Base-by-base conservation (phyloP, 495 filamentous ascomycete species). In the Acidiella bohemica region DNA sequence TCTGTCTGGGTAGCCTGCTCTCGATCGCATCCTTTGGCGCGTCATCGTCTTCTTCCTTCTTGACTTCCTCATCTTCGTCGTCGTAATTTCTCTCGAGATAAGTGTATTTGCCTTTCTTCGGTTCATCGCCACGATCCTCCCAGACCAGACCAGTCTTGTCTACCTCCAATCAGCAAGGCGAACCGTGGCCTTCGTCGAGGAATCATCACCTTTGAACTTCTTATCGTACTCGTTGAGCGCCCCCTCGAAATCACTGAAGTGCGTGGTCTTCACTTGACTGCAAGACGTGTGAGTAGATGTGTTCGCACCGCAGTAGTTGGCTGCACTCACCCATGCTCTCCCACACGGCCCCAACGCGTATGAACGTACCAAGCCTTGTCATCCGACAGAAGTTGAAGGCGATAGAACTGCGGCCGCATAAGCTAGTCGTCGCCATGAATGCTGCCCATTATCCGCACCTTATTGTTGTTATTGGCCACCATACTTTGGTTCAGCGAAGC, bases 201-300 rank as follows among this genome's bases (percentile, higher is more conserved):
- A 33, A 8, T 8, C 57, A 90, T 90, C 44, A 72, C 70, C n/a
- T 44, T 74, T 84, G 68, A 93, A 92, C 46, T 82, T 83, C 52
- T 72, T 77, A 22, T 80, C 59, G 40, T 83, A 92, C 5, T 67
- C 42, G 1, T 30, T 43, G 20, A 71, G 53, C 0, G 82, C 81
- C 3, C 46, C 29, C 0, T 47, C 44, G 9, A 80, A 47, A 13
- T 20, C 19, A 20, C 22, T 19, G 19, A 36, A 36, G 32, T 36
- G 14, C 32, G 22, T 36, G 19, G 32, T 36, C 32, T 36, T 36
- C 14, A 36, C 32, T 36, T 36, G 32, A 22, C 32, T 36, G 13
- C 8, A 13, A 9, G 4, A 17, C 5, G 5, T 8, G 10, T 6
- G 8, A 6, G 9, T 6, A 6, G 30, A 27, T 6, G 6, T 13